phyloP scores from a whole-genome alignment of 805 yeast species.

The Candida sanyiensis region DNA sequence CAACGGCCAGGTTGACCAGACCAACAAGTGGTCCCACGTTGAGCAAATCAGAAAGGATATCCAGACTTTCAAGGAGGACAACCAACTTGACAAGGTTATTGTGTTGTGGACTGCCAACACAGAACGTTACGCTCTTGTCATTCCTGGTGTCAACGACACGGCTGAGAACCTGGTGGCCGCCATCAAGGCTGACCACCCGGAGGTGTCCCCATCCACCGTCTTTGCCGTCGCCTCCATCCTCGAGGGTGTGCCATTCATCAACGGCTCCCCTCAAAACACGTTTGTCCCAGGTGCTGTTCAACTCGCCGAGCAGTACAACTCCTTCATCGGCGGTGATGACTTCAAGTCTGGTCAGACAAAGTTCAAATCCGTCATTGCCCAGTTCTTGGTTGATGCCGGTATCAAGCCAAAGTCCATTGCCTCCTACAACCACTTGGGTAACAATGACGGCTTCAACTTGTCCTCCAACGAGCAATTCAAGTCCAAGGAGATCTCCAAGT shows the following conservation, averaged over 20 bases:
- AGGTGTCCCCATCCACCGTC: conserved; percentile 87
- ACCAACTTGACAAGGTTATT: conserved; percentile 78
- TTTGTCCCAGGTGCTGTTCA: conserved; percentile 93
- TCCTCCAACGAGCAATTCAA: conserved; percentile 90
- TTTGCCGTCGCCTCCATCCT: conserved; percentile 91
- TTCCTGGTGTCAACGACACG: conserved; percentile 81
- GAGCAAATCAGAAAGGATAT: conserved; percentile 83
- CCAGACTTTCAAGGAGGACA: conserved; percentile 62
- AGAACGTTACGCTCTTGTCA: conserved; percentile 79
- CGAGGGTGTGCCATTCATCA: conserved; percentile 84
- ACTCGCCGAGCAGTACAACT: conserved; percentile 69
- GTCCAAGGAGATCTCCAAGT: conserved; percentile 91
- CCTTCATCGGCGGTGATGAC: conserved; percentile 94
- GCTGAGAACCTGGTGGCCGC: conserved; percentile 71
- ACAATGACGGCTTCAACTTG: conserved; percentile 91
- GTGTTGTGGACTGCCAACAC: conserved; percentile 97
- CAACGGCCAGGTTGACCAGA: conserved; percentile 43
- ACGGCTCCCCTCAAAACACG: conserved; percentile 97
- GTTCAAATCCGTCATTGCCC: conserved; percentile 93
- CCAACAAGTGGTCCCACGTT: conserved; percentile 83
- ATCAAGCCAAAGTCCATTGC: conserved; percentile 92
- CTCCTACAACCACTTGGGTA: conserved; percentile 93
- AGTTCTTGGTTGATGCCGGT: conserved; percentile 95
- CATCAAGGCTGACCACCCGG: conserved; percentile 73
- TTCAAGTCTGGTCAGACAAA: conserved; percentile 97